Base-by-base conservation (phyloP, 306 rosid species). In the Quercus aquifolioides region DNA sequence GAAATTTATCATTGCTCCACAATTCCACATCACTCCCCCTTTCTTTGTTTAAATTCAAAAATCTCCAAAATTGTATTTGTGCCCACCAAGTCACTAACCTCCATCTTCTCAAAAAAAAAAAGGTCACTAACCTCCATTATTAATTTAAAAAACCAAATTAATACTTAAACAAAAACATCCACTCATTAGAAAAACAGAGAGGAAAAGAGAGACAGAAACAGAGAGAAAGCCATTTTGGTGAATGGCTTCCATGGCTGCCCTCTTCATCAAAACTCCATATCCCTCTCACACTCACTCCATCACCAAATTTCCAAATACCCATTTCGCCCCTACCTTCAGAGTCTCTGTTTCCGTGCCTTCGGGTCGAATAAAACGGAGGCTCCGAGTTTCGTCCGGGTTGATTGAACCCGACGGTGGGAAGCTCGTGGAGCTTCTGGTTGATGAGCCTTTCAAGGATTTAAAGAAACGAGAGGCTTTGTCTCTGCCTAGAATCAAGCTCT, bases 351-450 rank as follows among this genome's bases (percentile, higher is more conserved):
- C 76, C 18, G 25, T 54, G 2, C 69, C 43, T 14, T 7, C 81
- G 54, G 73, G 62, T 67, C 7, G 58, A 54, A 76, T 26, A 75
- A 14, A 12, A 13, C 86, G 21, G 57, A 86, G 78, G 35, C 84
- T 82, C 73, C 89, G 90, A 5, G 80, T 96, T 79, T 96, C 99
- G 1, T 31, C 55, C 78, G 91, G 85, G 10, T 79, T 96, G 87
- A 96, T 96, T 73, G 97, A 96, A 71, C 99, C 99, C 7, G 98
- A 93, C 55, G 94, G 99, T 13, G 98, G 99, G 75, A 93, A 84
- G 80, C 88, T 96, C 21, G 94, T 86, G 74, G 93, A 93, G 87
- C 96, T 96, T 8, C 75, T 96, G 26, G 97, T 93, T 2, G 86
- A 78, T 46, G 93, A 89, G 74, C 69, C 90, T 0, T 58, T 69